These are phyloP conservation scores for Incumbomyces lentus DNA, from an alignment of 2,329 filamentous ascomycete genomes.

Conservation along the genomic window DNA sequence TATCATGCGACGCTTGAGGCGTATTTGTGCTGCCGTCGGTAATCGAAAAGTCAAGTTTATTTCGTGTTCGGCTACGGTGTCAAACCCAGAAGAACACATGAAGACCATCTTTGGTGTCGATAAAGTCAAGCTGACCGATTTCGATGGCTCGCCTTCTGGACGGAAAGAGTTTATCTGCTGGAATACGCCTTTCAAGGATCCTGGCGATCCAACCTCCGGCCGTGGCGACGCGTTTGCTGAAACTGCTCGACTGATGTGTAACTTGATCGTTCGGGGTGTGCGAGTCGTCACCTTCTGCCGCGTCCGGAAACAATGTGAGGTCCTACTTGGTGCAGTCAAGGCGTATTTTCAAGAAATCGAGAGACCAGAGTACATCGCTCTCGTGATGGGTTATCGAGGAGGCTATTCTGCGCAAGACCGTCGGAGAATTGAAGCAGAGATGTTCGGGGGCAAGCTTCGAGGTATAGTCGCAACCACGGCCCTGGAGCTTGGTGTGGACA, in stretches of 20 bases:
- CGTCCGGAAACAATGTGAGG: slow-evolving; percentile 79
- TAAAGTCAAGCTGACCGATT: slow-evolving; percentile 70
- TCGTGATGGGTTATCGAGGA: slow-evolving; percentile 92
- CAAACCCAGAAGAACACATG: slow-evolving; percentile 87
- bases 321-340: slow-evolving; percentile 68
- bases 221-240: slow-evolving; percentile 74
- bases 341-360: slow-evolving; percentile 64
- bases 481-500: slow-evolving; percentile 87
- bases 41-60: slow-evolving; percentile 81
- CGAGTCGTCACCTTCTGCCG: slow-evolving; percentile 88
- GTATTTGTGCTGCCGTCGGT: slow-evolving; percentile 82
- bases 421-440: slow-evolving; percentile 78
- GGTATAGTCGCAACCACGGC: slow-evolving; percentile 92
- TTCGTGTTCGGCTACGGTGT: slow-evolving; percentile 91
- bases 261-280: slow-evolving; percentile 77
- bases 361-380: slow-evolving; percentile 59
- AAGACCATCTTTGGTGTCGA: slow-evolving; percentile 84
- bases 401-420: slow-evolving; percentile 90
- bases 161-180: slow-evolving; percentile 93
- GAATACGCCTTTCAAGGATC: slow-evolving; percentile 93
- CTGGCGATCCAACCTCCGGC: slow-evolving; percentile 74
- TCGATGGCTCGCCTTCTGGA: slow-evolving; percentile 84
- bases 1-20: slow-evolving; percentile 79
- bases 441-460: slow-evolving; percentile 91
- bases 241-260: slow-evolving; percentile 81